Evolutionary conservation across 805 yeast species (phyloP).

Genomic region (Lipomyces anomalus): DNA sequence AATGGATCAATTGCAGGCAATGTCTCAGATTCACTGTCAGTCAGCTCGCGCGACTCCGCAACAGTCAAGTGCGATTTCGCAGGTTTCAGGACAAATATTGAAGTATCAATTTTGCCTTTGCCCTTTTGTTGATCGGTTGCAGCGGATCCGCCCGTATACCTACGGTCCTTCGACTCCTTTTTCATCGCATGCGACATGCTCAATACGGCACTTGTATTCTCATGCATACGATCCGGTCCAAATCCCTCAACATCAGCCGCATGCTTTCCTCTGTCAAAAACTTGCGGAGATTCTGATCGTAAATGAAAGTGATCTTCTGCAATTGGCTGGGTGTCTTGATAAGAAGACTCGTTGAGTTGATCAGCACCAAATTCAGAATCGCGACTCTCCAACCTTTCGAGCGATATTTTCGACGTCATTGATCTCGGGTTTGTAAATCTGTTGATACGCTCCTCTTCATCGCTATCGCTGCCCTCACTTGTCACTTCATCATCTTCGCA

Average conservation of each 20-base stretch:
- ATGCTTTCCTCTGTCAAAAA: not conserved
- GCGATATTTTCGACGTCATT: too few relatives aligned
- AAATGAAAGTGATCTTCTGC: not conserved
- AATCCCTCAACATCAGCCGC: slow-evolving; percentile 15
- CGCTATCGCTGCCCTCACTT: not conserved
- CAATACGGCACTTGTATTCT: slow-evolving; percentile 14
- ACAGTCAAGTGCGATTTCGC: slow-evolving; percentile 12
- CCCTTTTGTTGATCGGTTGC: too few relatives aligned
- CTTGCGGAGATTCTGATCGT: not conserved
- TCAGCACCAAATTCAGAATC: not conserved
- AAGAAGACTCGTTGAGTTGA: not conserved
- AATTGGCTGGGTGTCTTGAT: not conserved
- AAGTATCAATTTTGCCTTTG: too few relatives aligned
- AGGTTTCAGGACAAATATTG: too few relatives aligned
- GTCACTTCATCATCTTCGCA: slow-evolving; percentile 6
- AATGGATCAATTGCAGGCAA: slow-evolving; percentile 74
- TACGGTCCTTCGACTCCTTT: not conserved
- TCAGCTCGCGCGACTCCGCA: slow-evolving; percentile 39
- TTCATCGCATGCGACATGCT: not conserved
- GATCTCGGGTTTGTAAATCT: too few relatives aligned
- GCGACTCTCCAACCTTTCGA: not conserved
- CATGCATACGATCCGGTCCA: slow-evolving; percentile 17
- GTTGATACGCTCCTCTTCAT: not conserved
- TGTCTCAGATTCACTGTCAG: slow-evolving; percentile 41
- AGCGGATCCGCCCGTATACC: too few relatives aligned